phyloP scores from a whole-genome alignment of 805 yeast species.

The Sungouiella thailandica region DNA sequence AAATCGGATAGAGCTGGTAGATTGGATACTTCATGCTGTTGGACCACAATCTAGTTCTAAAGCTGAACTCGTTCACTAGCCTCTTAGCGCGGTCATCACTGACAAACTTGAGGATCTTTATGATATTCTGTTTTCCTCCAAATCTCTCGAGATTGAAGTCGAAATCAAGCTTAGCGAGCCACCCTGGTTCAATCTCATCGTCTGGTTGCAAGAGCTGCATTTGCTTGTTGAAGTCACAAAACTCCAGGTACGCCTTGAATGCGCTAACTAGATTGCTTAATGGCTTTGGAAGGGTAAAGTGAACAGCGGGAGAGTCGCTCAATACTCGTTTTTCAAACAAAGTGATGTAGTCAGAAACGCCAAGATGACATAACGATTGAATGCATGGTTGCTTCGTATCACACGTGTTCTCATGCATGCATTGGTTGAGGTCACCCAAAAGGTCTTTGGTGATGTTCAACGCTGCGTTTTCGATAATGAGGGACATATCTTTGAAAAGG shows the following conservation, averaged over 20 bases:
- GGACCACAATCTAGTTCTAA: conserved; percentile 45
- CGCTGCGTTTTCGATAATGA: conserved; percentile 1
- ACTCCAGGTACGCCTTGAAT: conserved; percentile 33
- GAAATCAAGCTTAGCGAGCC: conserved; percentile 23
- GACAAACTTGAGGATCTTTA: conserved; percentile 32
- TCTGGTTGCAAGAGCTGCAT: conserved; percentile 20
- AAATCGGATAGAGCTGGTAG: conserved; percentile 39
- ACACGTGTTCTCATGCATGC: conserved; percentile 8
- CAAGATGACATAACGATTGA: conserved; percentile 23
- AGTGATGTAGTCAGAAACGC: conserved; percentile 30
- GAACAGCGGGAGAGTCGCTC: conserved; percentile 83
- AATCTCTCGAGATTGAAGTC: conserved; percentile 23
- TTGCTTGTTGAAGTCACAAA: conserved; percentile 14
- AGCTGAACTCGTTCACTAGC: conserved; percentile 47
- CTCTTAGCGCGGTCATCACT: conserved; percentile 33
- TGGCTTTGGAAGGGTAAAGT: conserved; percentile 64
- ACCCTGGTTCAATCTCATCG: conserved; percentile 22
- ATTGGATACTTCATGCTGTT: conserved; percentile 31
- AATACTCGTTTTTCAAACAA: conserved; percentile 49
- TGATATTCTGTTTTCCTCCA: conserved; percentile 28
- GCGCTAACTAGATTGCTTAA: conserved; percentile 50
- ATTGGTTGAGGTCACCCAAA: background rate
- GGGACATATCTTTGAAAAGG: conserved; percentile 10
- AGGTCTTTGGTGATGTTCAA: background rate
- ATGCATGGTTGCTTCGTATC: conserved; percentile 14